These are phyloP conservation scores for Cladosporium sp. DNA, from an alignment of 2,329 filamentous ascomycete genomes.

Conservation along the genomic window DNA sequence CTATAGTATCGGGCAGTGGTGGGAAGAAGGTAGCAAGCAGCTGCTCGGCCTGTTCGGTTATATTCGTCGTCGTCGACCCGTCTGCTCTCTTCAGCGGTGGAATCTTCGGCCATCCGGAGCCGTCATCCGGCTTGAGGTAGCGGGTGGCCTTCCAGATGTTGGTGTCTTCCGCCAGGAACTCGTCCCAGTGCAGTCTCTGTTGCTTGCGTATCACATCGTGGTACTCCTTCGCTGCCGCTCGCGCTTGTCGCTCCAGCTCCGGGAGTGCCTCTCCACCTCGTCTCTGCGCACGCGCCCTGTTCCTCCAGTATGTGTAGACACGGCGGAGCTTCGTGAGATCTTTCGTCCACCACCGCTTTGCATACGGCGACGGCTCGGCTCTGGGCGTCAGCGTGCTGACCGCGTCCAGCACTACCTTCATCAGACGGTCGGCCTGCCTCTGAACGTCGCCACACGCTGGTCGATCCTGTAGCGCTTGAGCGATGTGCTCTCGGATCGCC, in stretches of 20 bases:
- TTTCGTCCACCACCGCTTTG: too few relatives aligned
- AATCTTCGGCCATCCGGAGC: too few relatives aligned
- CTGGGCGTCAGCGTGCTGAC: too few relatives aligned
- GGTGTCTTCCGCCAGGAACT: neutral
- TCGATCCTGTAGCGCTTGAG: too few relatives aligned
- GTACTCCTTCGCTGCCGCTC: neutral
- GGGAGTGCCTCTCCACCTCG: neutral
- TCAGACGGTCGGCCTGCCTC: too few relatives aligned
- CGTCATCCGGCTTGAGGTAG: neutral
- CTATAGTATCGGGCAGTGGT: neutral
- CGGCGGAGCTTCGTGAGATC: too few relatives aligned
- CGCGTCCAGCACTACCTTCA: too few relatives aligned
- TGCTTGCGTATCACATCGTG: neutral
- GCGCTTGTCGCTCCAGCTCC: neutral
- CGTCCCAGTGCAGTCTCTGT: neutral
- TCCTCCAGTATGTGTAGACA: neutral
- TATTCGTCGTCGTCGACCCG: neutral
- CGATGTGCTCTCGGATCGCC: too few relatives aligned
- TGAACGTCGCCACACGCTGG: too few relatives aligned
- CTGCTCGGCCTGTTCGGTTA: neutral
- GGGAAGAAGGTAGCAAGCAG: neutral
- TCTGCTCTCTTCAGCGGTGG: neutral
- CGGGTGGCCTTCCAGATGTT: neutral
- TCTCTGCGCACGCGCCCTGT: neutral
- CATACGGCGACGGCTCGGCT: too few relatives aligned